phyloP scores from a whole-genome alignment of 2,329 filamentous ascomycete species.

The Mycosphaerella sp. region DNA sequence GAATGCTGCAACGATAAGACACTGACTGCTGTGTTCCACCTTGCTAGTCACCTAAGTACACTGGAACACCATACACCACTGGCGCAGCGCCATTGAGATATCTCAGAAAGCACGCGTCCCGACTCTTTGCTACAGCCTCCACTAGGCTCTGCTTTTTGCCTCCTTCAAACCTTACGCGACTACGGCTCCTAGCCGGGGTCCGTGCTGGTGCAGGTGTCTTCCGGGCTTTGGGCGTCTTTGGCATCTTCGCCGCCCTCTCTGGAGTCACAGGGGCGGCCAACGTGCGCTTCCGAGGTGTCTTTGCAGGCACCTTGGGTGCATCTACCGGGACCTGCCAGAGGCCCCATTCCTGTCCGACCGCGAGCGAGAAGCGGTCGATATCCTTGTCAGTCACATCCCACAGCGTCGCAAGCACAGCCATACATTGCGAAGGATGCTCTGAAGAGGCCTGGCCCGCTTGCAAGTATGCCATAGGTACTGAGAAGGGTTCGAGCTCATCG shows the following conservation, averaged over 20 bases:
- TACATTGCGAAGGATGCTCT: slow-evolving; percentile 26
- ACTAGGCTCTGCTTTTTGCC: slow-evolving; percentile 51
- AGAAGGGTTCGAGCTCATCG: slow-evolving; percentile 85
- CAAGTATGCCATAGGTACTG: slow-evolving; percentile 87
- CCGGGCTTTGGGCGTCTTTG: slow-evolving; percentile 32
- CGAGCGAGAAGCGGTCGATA: slow-evolving; percentile 84
- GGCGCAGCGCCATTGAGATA: slow-evolving; percentile 93
- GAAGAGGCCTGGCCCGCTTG: slow-evolving; percentile 55
- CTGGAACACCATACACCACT: slow-evolving; percentile 90
- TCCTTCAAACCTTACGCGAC: slow-evolving; percentile 21
- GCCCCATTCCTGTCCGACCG: slow-evolving; percentile 80
- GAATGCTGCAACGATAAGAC: not conserved
- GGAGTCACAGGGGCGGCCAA: slow-evolving; percentile 27
- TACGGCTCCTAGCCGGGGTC: slow-evolving; percentile 26
- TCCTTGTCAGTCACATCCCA: slow-evolving; percentile 99
- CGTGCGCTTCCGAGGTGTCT: slow-evolving; percentile 28
- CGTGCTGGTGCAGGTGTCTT: slow-evolving; percentile 30
- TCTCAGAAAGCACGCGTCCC: slow-evolving; percentile 73
- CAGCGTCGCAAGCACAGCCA: slow-evolving; percentile 82
- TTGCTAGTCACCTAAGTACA: slow-evolving; percentile 56
- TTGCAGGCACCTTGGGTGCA: slow-evolving; percentile 21
- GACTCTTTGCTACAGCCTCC: slow-evolving; percentile 71
- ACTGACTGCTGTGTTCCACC: not conserved
- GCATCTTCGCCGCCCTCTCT: slow-evolving; percentile 29
- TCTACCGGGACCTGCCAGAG: slow-evolving; percentile 43